Percentiles rank a stretch among this genome's conserved stretches.
These are phyloP conservation scores for Fusarium metavorans DNA, from an alignment of 2,329 filamentous ascomycete species.

Conservation along the genomic window DNA sequence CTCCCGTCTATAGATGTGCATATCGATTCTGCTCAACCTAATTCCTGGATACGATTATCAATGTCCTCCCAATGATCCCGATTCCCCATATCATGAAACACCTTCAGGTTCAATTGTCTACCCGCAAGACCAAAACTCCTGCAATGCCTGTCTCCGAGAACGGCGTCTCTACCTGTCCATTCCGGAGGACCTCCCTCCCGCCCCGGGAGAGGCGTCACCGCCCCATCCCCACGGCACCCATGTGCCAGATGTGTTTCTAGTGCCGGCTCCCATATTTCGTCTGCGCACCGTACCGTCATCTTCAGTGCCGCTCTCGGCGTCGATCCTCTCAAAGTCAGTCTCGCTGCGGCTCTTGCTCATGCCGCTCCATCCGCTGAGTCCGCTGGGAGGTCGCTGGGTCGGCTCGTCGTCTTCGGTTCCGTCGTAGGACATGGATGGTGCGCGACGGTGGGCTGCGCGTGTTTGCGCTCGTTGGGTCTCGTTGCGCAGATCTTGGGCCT, in stretches of 20 bases:
- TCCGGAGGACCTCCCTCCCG: conserved; percentile 51
- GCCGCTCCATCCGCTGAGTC: conserved; percentile 63
- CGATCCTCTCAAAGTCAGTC: conserved; percentile 89
- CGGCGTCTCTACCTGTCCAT: conserved; percentile 51
- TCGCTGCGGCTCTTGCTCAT: conserved; percentile 88
- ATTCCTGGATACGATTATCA: neutral
- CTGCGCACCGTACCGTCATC: conserved; percentile 57
- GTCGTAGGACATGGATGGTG: conserved; percentile 41
- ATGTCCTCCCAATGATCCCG: neutral
- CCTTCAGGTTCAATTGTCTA: conserved; percentile 15
- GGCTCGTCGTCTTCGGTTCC: conserved; percentile 50
- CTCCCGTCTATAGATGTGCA: conserved; percentile 27
- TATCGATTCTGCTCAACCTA: conserved; percentile 14
- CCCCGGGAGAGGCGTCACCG: conserved; percentile 22
- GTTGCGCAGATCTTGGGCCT: conserved; percentile 72
- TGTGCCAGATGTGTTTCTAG: conserved; percentile 48
- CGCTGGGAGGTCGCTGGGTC: conserved; percentile 59
- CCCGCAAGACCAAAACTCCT: conserved; percentile 46
- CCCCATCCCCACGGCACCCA: conserved; percentile 66
- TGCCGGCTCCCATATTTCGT: conserved; percentile 44
- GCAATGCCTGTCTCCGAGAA: conserved; percentile 33
- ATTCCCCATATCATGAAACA: conserved; percentile 25
- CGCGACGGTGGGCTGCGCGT: conserved; percentile 35
- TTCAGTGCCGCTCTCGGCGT: conserved; percentile 76
- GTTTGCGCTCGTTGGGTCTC: conserved; percentile 46